Conservation (phyloP, 106 monocot species). For the Acanthochlamys bracteata region DNA sequence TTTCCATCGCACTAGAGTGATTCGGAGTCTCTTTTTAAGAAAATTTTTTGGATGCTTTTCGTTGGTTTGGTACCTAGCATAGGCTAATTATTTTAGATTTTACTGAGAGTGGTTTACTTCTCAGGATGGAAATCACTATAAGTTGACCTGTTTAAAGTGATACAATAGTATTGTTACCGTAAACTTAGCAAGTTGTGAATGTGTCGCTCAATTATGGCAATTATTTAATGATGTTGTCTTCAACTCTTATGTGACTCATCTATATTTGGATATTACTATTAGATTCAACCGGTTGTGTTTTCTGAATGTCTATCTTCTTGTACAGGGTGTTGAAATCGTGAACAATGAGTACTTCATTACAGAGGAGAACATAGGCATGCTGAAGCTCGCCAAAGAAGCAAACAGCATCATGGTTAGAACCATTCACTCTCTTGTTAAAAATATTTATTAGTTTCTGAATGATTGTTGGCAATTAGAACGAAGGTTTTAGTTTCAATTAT, state of each 20-base stretch:
- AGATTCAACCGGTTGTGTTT: not conserved
- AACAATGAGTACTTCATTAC: constrained; percentile 88
- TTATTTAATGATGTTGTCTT: too few species aligned
- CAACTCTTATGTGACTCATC: not conserved
- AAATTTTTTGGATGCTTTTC: too few species aligned
- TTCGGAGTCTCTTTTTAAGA: too few species aligned
- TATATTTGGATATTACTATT: not conserved
- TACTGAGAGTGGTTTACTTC: too few species aligned
- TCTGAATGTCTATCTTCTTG: not conserved
- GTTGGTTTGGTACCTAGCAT: too few species aligned
- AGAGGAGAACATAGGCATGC: constrained; percentile 82
- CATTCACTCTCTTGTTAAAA: not conserved
- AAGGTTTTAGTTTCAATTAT: not conserved
- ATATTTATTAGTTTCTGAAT: not conserved
- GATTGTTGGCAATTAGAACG: not conserved
- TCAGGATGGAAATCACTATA: too few species aligned
- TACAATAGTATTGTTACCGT: too few species aligned
- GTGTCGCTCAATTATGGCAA: too few species aligned
- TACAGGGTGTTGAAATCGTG: constrained; percentile 75
- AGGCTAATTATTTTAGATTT: too few species aligned
- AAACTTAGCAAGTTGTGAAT: too few species aligned
- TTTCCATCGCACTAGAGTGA: too few species aligned
- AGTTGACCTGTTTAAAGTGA: too few species aligned
- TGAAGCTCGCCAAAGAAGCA: constrained; percentile 85
- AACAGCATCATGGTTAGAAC: constrained; percentile 67